Evolutionary conservation across 306 rosid species (phyloP).

Genomic region (Fragaria vesca): DNA sequence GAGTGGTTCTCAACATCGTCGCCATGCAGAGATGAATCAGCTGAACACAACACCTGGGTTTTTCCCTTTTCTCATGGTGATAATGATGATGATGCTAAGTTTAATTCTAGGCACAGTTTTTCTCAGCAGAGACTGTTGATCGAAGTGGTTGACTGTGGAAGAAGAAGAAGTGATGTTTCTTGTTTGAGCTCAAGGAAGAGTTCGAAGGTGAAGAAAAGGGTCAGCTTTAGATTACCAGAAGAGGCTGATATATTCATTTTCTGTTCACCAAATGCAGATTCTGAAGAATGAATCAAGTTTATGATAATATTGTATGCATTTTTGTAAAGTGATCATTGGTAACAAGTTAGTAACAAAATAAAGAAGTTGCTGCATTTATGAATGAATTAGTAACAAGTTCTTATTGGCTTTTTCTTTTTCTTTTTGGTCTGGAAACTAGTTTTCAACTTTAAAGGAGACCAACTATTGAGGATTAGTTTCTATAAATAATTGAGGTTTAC

Average conservation of each 20-base stretch:
- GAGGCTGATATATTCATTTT: constrained; percentile 49
- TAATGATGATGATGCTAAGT: neutral
- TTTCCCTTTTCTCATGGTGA: constrained; percentile 23
- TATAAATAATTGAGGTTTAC: neutral
- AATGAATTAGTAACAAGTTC: neutral
- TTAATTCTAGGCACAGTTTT: constrained; percentile 9
- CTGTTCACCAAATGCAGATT: constrained; percentile 24
- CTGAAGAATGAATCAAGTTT: constrained; percentile 6
- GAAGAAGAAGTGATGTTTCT: constrained; percentile 28
- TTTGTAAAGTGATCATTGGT: neutral
- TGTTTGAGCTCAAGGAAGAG: constrained; percentile 29
- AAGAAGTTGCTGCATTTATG: neutral
- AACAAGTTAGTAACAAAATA: neutral
- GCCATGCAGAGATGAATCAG: constrained; percentile 13
- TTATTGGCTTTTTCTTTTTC: too few relatives aligned
- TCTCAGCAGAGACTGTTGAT: constrained; percentile 34
- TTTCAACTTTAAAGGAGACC: neutral
- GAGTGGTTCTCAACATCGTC: constrained; percentile 39
- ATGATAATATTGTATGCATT: neutral
- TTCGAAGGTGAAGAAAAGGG: constrained; percentile 40
- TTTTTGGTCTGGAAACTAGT: neutral
- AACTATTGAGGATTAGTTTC: neutral
- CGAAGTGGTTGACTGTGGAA: constrained; percentile 29
- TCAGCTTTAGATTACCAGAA: constrained; percentile 44
- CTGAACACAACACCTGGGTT: constrained; percentile 23